A percentile compares a stretch with the other conserved stretches of the same genome.
phyloP scores from a whole-genome alignment of 2,329 filamentous ascomycete species.

The Dissoconium aciculare region DNA sequence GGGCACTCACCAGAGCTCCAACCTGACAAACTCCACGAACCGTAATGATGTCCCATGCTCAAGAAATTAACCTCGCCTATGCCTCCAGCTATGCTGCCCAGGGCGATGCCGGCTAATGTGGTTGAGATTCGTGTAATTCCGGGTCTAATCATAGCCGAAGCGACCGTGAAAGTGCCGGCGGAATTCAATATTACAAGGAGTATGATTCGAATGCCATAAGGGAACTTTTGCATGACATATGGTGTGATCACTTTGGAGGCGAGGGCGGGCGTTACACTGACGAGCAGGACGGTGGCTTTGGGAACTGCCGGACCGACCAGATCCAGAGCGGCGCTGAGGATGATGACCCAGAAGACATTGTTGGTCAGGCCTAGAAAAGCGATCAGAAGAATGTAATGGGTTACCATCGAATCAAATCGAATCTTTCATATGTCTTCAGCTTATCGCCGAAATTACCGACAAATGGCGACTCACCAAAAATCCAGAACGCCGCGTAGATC shows the following conservation, averaged over 20 bases:
- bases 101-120: conserved; percentile 68
- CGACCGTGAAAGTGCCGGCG: conserved; percentile 79
- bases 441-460: too few species aligned
- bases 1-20: conserved; percentile 81
- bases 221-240: conserved; percentile 81
- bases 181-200: conserved; percentile 61
- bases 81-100: conserved; percentile 75
- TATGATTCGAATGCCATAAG: conserved; percentile 61
- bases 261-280: conserved; percentile 83
- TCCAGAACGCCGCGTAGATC: conserved; percentile 75
- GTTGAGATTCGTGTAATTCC: conserved; percentile 42
- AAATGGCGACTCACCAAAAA: conserved; percentile 61
- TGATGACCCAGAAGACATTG: conserved; percentile 94
- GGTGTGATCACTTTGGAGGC: conserved; percentile 66
- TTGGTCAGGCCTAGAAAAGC: conserved; percentile 63
- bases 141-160: conserved; percentile 49
- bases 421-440: too few species aligned
- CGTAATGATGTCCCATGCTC: conserved; percentile 85
- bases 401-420: too few species aligned
- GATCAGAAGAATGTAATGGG: too few species aligned
- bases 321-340: conserved; percentile 87
- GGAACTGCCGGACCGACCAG: conserved; percentile 76
- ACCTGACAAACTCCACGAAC: conserved; percentile 67
- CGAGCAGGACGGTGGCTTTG: conserved; percentile 83
- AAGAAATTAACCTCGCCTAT: conserved; percentile 84